phyloP scores from a whole-genome alignment of 345 rosid genomes.

The Orychophragmus violaceus region DNA sequence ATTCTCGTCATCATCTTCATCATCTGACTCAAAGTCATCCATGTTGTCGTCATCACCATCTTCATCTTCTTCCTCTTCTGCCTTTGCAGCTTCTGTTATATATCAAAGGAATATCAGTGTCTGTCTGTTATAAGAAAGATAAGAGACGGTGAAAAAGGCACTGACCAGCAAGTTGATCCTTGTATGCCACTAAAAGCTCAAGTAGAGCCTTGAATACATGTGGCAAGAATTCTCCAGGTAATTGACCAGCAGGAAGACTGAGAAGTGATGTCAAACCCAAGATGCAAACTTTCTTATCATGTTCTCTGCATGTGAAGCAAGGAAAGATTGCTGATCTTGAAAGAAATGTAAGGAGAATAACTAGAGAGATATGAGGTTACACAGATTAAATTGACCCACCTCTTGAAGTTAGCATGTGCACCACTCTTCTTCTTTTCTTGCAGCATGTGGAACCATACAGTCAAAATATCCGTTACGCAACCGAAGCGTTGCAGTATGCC shows the following conservation, averaged over 20 bases:
- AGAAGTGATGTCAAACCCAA: conserved; percentile 88
- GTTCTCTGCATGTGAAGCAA: conserved; percentile 53
- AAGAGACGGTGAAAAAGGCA: conserved; percentile 4
- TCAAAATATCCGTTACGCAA: conserved; percentile 61
- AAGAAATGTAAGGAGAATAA: background rate
- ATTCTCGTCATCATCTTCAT: conserved; percentile 87
- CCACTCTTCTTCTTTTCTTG: conserved; percentile 94
- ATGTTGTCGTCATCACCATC: conserved; percentile 72
- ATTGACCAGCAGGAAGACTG: conserved; percentile 70
- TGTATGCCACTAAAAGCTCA: conserved; percentile 84
- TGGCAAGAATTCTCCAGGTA: conserved; percentile 75
- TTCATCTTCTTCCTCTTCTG: conserved; percentile 30
- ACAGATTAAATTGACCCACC: conserved; percentile 39
- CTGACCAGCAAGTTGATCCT: conserved; percentile 94
- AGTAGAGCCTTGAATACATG: conserved; percentile 79
- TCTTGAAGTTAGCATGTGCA: conserved; percentile 62
- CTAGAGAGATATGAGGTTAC: background rate
- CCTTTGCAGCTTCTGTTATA: conserved; percentile 70
- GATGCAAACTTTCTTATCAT: conserved; percentile 96
- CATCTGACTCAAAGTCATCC: conserved; percentile 91
- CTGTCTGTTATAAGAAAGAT: background rate
- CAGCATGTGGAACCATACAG: conserved; percentile 92
- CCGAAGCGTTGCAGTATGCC: conserved; percentile 71
- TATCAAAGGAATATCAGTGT: background rate
- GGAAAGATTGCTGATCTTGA: background rate